Evolutionary conservation across 176 grass and related monocot species (phyloP), one percentile per base, ranked within the genome.

Genomic region (Oryza rufipogon): DNA sequence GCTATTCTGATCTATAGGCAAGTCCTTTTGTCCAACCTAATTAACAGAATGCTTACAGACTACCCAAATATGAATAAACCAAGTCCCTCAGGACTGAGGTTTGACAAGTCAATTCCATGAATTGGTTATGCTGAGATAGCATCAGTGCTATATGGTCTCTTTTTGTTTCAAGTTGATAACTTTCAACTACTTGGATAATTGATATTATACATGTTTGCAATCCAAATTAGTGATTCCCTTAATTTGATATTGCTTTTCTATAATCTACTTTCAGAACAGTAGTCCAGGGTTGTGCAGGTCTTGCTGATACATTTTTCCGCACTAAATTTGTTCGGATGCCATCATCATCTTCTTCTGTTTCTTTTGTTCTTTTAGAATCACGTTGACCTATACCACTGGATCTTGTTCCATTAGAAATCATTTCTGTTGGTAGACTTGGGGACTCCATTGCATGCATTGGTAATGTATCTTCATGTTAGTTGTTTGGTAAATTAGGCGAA

Each of bases 321-420:
- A 20, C 7, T 45, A 48, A 82, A 78, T 41, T 42, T 5, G 41
- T 46, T 12, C 25, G 20, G 26, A 66, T 74, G 30, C 16, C 32
- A 16, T 81, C 47, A 81, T 56, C 61, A 4, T 48, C 58, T 75
- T 20, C 28, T 51, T 4, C 71, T 16, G 13, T 66, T 83, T 6
- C 41, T 83, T 83, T 20, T 54, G 11, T 32, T 66, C 19, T 28
- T 54, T 75, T 66, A 48, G 70, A 48, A 49, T 49, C 30, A 41
- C 7, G 16, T 25, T 41, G 5, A 56, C 67, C 30, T 60, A 25
- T 81, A 8, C 12, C 1, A 51, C 51, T 51, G 17, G 5, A 66
- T 64, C 13, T 16, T 83, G 54, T 76, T 88, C 60, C 22, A 41
- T 73, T 16, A 78, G 15, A 66, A 64, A 64, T n/a, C 45, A 19